Evolutionary conservation across 208 protist species (phyloP), one percentile per base, ranked within the genome.

Genomic region (Trypanosoma vivax): DNA sequence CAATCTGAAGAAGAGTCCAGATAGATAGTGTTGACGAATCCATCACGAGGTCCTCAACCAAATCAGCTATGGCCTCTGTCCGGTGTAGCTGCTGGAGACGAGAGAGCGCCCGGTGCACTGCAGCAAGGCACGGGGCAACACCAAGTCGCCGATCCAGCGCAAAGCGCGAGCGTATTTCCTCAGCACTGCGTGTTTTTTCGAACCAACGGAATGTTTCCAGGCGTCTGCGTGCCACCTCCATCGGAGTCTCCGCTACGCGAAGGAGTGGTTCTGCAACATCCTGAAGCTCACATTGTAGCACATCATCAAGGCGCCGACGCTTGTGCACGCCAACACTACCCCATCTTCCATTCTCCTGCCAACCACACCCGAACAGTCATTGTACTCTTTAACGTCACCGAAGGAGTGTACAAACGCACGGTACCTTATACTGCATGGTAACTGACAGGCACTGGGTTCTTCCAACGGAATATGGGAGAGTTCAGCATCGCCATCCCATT

Each of bases 171-270:
- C 65, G 16, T 42, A 92, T 82, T 14, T 88, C 79, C 13, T 72
- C 71, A 9, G 70, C 67, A 1, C 46, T 35, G 18, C 66, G 64
- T 0, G 60, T 58, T 40, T 80, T 66, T 33, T 64, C 55, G 24
- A 88, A 68, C 79, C 79, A 92, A 21, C 69, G 69, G 25, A 84
- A 76, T 1, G 79, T 88, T 2, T 75, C 68, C 30, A 78, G 59
- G 38, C 76, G 79, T 11, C 79, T 73, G 31, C 70, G 65, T 29
- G 83, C 65, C 38, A 82, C 54, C 9, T 72, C 72, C 23, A 92
- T 78, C 7, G 64, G 71, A 29, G 56, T 68, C 0, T 41, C 39
- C 42, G 74, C 27, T 14, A 71, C 52, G 4, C 56, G 62, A 30
- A 70, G 62, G 34, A 87, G 50, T 2, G 72, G 67, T 27, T 50